phyloP scores from a whole-genome alignment of 768 basidiomycete genomes.

The Crucibulum laeve region DNA sequence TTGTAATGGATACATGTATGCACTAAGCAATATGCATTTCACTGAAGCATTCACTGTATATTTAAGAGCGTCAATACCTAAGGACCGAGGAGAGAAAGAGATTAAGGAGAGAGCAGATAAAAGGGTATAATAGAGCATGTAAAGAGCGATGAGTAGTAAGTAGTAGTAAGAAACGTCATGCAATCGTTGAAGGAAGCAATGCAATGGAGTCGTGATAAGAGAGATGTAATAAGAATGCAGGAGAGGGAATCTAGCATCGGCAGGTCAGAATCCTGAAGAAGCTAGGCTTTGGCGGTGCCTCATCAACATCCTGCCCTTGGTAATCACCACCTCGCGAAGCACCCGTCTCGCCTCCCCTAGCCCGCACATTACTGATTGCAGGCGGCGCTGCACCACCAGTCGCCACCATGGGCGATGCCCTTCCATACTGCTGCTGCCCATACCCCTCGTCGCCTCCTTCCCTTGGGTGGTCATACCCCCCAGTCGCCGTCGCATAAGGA shows the following conservation, averaged over 20 bases:
- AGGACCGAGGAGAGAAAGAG: background rate
- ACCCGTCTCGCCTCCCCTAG: conserved; percentile 65
- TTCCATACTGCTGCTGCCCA: conserved; percentile 60
- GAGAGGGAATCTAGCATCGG: conserved; percentile 49
- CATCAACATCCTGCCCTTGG: conserved; percentile 52
- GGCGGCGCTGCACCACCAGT: conserved; percentile 64
- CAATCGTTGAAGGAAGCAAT: background rate
- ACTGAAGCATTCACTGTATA: conserved; percentile 23
- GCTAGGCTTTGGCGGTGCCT: conserved; percentile 45
- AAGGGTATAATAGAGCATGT: conserved; percentile 15
- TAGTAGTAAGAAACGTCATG: conserved; percentile 12
- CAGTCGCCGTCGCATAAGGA: conserved; percentile 64
- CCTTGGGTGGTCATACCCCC: conserved; percentile 54
- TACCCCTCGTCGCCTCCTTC: conserved; percentile 53
- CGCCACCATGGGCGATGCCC: conserved; percentile 79
- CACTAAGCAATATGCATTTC: too few species aligned
- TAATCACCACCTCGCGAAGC: conserved; percentile 56
- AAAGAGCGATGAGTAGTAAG: conserved; percentile 5
- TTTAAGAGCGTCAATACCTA: conserved; percentile 7
- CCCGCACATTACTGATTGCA: conserved; percentile 69
- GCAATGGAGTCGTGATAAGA: conserved; percentile 16
- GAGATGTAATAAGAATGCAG: conserved; percentile 21
- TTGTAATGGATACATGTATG: too few species aligned
- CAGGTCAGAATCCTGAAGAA: conserved; percentile 74
- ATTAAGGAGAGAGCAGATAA: conserved; percentile 9